Evolutionary conservation across 2,329 filamentous ascomycete genomes (phyloP).

Genomic region (Sclerotinia minor): DNA sequence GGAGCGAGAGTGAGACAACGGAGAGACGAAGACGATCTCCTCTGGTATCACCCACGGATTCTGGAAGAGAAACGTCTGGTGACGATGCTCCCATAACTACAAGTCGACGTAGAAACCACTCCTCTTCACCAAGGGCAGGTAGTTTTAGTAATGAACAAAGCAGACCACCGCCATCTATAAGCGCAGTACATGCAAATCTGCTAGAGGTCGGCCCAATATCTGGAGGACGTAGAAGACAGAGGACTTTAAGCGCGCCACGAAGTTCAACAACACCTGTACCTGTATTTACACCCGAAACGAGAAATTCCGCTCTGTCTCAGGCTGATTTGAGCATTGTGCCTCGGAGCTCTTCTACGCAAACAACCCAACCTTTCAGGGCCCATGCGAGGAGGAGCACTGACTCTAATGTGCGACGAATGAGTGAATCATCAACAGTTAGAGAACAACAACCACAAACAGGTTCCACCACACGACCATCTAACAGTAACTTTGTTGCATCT

Average conservation of each 20-base stretch:
- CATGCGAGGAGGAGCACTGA: conserved; percentile 39
- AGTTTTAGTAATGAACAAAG: conserved; percentile 51
- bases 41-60: conserved; percentile 33
- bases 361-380: conserved; percentile 29
- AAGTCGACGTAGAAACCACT: conserved; percentile 44
- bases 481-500: conserved; percentile 2
- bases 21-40: conserved; percentile 38
- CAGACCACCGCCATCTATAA: conserved; percentile 50
- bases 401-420: conserved; percentile 31
- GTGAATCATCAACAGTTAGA: conserved; percentile 30
- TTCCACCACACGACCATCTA: conserved; percentile 24
- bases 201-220: conserved; percentile 52
- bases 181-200: conserved; percentile 48
- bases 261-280: conserved; percentile 54
- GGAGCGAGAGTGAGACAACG: conserved; percentile 40
- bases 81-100: conserved; percentile 33
- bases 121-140: conserved; percentile 50
- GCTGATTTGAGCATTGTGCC: conserved; percentile 59
- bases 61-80: conserved; percentile 36
- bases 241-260: conserved; percentile 55
- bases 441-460: conserved; percentile 18
- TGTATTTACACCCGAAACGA: conserved; percentile 45
- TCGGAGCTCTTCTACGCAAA: conserved; percentile 30
- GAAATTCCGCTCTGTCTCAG: conserved; percentile 60
- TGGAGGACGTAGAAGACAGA: conserved; percentile 50